Evolutionary conservation across 225 moss, liverwort and hornwort genomes (phyloP).

Genomic region (Takakia lepidozioides): DNA sequence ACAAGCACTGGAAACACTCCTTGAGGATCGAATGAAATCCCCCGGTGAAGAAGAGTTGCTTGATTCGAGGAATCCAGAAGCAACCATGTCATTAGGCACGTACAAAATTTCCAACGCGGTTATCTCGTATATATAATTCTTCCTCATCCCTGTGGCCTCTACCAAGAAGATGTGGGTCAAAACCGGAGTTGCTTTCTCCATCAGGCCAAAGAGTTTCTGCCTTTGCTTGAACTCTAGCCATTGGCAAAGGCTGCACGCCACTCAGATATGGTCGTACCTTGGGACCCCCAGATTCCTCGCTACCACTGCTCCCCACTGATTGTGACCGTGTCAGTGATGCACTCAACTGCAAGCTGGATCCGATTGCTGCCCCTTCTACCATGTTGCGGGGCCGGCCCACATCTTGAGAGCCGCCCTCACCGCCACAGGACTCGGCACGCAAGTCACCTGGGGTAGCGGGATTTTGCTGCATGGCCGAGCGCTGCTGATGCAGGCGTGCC

Average conservation of each 20-base stretch:
- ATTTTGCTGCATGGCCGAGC: neutral
- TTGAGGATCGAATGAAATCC: too few species aligned
- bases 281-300: constrained; percentile 83
- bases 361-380: constrained; percentile 7
- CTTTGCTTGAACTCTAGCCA: constrained; percentile 72
- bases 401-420: too few species aligned
- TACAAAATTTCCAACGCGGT: constrained; percentile 64
- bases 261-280: constrained; percentile 46
- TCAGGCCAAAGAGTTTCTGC: constrained; percentile 61
- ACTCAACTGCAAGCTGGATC: constrained; percentile 10
- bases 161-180: constrained; percentile 77
- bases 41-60: too few species aligned
- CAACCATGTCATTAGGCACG: too few species aligned
- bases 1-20: too few species aligned
- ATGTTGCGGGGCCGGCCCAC: too few species aligned
- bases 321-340: constrained; percentile 65
- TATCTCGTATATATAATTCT: constrained; percentile 50
- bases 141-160: constrained; percentile 85
- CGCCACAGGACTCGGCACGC: too few species aligned
- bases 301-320: constrained; percentile 87
- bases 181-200: constrained; percentile 52
- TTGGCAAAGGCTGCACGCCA: constrained; percentile 63
- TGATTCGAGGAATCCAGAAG: too few species aligned
- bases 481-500: neutral
- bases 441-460: too few species aligned